Conservation (phyloP, 2,329 filamentous ascomycete species). For the Diaporthe humulicola region DNA sequence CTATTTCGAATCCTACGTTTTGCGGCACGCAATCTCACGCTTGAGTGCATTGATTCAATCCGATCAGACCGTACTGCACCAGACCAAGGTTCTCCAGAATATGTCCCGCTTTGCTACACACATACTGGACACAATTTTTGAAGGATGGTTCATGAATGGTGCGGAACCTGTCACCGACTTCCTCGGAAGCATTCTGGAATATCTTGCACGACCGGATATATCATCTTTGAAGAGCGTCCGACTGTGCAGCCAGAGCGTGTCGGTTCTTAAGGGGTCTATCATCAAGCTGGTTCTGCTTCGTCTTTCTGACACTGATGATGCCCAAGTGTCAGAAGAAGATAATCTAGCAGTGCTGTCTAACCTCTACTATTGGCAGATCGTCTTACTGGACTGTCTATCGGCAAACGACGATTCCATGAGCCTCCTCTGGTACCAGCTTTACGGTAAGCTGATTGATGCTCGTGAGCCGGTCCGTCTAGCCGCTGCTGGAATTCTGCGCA, state of each 20-base stretch:
- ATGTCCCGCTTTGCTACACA: conserved; percentile 84
- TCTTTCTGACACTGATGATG: conserved; percentile 85
- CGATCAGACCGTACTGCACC: conserved; percentile 79
- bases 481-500: conserved; percentile 89
- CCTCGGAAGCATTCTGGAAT: conserved; percentile 85
- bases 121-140: conserved; percentile 90
- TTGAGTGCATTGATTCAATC: conserved; percentile 78
- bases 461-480: conserved; percentile 77
- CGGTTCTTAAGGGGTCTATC: conserved; percentile 81
- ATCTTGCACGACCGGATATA: conserved; percentile 87
- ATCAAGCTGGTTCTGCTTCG: conserved; percentile 83
- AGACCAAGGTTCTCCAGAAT: conserved; percentile 89
- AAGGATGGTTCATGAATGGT: conserved; percentile 96
- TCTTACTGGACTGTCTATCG: conserved; percentile 83
- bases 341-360: conserved; percentile 83
- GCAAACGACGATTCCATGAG: conserved; percentile 85
- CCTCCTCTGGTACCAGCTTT: conserved; percentile 92
- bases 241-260: conserved; percentile 88
- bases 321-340: conserved; percentile 70
- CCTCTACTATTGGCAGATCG: conserved; percentile 95
- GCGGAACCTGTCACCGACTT: conserved; percentile 89
- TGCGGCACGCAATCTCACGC: conserved; percentile 80
- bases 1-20: conserved; percentile 92
- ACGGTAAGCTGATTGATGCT: conserved; percentile 84
- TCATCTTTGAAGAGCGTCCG: conserved; percentile 86